Base-by-base conservation (phyloP, 768 basidiomycete species). In the Lentinula edodes region DNA sequence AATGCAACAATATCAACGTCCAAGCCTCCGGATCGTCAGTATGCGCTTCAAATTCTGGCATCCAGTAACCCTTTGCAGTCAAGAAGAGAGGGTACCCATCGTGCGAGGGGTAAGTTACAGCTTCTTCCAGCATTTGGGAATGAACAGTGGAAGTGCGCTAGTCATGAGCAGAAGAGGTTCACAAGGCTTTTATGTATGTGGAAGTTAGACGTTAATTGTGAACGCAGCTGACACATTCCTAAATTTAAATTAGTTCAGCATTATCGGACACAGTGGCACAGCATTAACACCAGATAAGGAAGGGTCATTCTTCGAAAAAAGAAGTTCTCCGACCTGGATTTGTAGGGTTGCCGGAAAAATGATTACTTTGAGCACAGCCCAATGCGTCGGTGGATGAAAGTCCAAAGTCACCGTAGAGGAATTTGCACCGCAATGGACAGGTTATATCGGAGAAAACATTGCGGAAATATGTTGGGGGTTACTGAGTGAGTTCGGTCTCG, bases 1-100 rank as follows among this genome's bases (percentile, higher is more conserved):
- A 83, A 68, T 89, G 88, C 2, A 88, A 73, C n/a, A 87, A 67
- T 36, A 89, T 72, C 38, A 88, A 74, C 0, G 87, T 88, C 61
- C 82, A 67, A 5, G 80, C 84, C 39, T 78, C 72, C 6, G 73
- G 74, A 65, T 81, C 74, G 7, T 66, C 58, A 50, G 66, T 65
- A 58, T 79, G 66, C 0, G 64, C 67, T 28, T 76, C 76, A 57
- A 78, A 73, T 34, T 74, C 74, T 2, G 76, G 69, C 32, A 74
- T 62, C 80, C 80, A 83, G 66, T 84, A 85, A 52, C 83, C 79
- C 67, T 86, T 87, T 15, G 84, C 86, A 7, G 80, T 80, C 52
- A 83, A 73, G 64, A 74, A 73, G 52, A 86, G 73, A 0, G 83
- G 79, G 62, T 83, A 83, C 58, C 70, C 74, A 34, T 62, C 61